Evolutionary conservation across 768 basidiomycete species (phyloP), one percentile per base, ranked within the genome.

Genomic region (Cyathus striatus): DNA sequence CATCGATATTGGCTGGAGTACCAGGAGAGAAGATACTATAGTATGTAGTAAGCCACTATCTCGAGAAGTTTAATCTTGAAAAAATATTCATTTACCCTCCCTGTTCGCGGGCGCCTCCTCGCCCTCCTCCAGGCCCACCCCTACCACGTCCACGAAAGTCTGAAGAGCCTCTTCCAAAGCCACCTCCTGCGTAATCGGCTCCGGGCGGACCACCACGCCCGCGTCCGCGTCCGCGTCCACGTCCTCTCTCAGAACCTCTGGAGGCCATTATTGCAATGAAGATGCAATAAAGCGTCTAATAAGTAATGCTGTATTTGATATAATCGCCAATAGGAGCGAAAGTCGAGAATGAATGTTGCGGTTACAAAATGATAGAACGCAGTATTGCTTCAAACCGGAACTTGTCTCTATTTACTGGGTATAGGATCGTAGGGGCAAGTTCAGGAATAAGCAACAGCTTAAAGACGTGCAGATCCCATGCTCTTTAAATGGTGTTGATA

Each of bases 11-110:
- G 4, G 69, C 68, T 3, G 69, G 63, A 4, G 50, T 51, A 4
- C 61, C 61, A 0, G 68, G 50, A 16, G 62, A 55, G 46, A 68
- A 78, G 16, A 79, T 49, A 54, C 83, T 60, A 56, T 57, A 18
- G 17, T 36, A 18, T 12, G 17, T 18, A 36, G 10, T 10, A 18
- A 9, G n/a, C 27, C n/a, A 30, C 7, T 9, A 9, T 30, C 27
- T 30, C 35, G 20, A 18, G 20, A 27, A 16, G 17, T n/a, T 34
- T 16, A 21, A 34, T 43, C 6, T 7, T 4, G 33, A 22, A 10
- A n/a, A 5, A 9, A 36, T n/a, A 17, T 6, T 41, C 61, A n/a
- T n/a, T n/a, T n/a, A 70, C 69, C 68, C 68, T 54, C 66, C 65
- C 25, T 44, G 58, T 46, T 62, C 67, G n/a, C 68, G 57, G 12